Evolutionary conservation across 495 filamentous ascomycete species (phyloP), one percentile per base, ranked within the genome.

Genomic region (Penicillium antarcticum): DNA sequence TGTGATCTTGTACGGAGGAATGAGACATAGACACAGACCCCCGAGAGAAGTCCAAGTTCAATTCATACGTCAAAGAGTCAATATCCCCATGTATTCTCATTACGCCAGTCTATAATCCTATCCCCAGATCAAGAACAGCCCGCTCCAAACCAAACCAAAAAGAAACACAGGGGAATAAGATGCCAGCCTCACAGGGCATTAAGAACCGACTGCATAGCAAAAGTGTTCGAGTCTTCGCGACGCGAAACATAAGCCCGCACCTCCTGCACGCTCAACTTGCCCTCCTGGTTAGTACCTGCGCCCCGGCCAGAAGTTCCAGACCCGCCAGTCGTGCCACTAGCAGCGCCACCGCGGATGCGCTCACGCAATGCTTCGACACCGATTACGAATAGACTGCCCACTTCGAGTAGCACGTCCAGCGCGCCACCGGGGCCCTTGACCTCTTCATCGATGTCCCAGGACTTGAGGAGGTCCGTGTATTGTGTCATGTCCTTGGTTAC

Each of bases 381-480:
- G 69, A 97, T 90, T 35, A 97, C 94, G 63, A 97, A 99, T 40
- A 99, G 69, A 67, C 89, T 96, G n/a, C 90, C 92, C 51, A 99
- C 90, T 73, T 97, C 95, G 31, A 88, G 83, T 48, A 97, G 65
- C 35, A 95, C 77, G 73, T 97, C 92, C 59, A 96, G 82, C 55
- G 79, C 79, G 36, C 75, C 77, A 57, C 84, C 82, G 26, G 89
- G 80, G 1, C 62, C 66, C 54, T 70, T 69, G 44, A 62, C 45
- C 23, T 71, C 69, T 35, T 88, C 86, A 55, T 87, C 87, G 13
- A 92, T 77, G 17, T 86, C 82, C 87, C 90, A 95, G 38, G 84
- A 85, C 48, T 86, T 82, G 38, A 97, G 76, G 18, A 95, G 75
- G 40, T 89, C 83, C 5, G 88, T 84, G 64, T 99, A 99, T 58